Evolutionary conservation across 2,329 filamentous ascomycete species (phyloP).

Genomic region (Fusarium lyarnte): DNA sequence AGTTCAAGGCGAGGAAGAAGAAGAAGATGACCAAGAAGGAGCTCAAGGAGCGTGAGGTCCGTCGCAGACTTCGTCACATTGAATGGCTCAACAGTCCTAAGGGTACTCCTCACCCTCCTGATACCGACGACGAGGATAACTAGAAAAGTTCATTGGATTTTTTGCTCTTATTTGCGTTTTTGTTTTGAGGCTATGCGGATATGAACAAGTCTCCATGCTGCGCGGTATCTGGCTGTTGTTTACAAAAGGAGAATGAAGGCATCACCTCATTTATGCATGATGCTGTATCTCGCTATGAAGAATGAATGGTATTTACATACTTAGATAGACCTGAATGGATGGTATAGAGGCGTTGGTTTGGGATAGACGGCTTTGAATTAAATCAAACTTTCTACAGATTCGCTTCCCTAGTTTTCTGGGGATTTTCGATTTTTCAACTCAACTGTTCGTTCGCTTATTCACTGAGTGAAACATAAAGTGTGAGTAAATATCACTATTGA

Average conservation of each 20-base stretch:
- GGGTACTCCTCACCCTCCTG: conserved; percentile 79
- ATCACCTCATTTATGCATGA: conserved; percentile 6
- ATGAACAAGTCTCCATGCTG: conserved; percentile 22
- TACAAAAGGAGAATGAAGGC: conserved; percentile 9
- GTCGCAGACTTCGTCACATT: conserved; percentile 86
- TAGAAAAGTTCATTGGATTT: conserved; percentile 26
- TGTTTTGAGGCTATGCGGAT: conserved; percentile 4
- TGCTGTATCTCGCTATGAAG: conserved; percentile 27
- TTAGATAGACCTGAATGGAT: conserved; percentile 35
- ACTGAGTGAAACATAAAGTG: not conserved
- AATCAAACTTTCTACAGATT: conserved; percentile 24
- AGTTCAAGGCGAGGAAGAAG: conserved; percentile 93
- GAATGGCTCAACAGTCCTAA: conserved; percentile 86
- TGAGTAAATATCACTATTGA: not conserved
- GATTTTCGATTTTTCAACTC: not conserved
- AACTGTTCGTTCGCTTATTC: not conserved
- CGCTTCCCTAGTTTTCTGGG: not conserved
- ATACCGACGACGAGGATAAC: conserved; percentile 79
- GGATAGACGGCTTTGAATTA: conserved; percentile 40
- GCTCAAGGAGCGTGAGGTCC: conserved; percentile 89
- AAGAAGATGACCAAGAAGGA: conserved; percentile 99
- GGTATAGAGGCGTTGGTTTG: conserved; percentile 43
- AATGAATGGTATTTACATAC: conserved; percentile 22
- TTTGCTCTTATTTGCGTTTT: conserved; percentile 1
- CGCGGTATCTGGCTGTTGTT: conserved; percentile 12